phyloP scores from a whole-genome alignment of 768 basidiomycete species.

The Rhizopogon vesiculosus region DNA sequence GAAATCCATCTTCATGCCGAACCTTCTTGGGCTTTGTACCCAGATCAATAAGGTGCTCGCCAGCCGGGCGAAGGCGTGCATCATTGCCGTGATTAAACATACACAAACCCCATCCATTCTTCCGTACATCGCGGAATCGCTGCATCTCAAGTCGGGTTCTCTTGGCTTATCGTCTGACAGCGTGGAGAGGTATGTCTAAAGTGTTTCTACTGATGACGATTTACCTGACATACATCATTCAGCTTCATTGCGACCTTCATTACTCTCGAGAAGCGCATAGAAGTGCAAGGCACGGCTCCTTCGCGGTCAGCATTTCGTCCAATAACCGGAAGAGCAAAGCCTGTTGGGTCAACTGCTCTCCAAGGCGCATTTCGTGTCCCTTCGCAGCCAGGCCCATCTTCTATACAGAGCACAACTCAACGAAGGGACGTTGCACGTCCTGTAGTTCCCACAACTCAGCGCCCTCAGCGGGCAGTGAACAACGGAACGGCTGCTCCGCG shows the following conservation, averaged over 20 bases:
- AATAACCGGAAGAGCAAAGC: too few relatives aligned
- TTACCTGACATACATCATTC: too few relatives aligned
- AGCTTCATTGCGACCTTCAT: too few relatives aligned
- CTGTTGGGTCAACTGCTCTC: neutral
- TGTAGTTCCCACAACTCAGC: conserved; percentile 1
- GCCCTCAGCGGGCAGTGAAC: neutral
- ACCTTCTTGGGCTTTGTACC: conserved; percentile 62
- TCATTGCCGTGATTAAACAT: conserved; percentile 56
- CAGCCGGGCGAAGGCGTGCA: conserved; percentile 32
- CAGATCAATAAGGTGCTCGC: conserved; percentile 78
- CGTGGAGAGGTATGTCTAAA: too few relatives aligned
- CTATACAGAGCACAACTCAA: neutral
- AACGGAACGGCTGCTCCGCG: too few relatives aligned
- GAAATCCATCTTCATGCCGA: conserved; percentile 61
- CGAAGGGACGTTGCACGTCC: neutral
- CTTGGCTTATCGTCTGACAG: too few relatives aligned
- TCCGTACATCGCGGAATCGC: conserved; percentile 52
- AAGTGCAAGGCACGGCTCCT: too few relatives aligned
- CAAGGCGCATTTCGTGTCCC: neutral
- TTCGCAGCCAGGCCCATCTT: neutral
- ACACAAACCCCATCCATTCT: conserved; percentile 39
- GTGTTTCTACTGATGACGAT: too few relatives aligned
- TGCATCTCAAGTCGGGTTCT: conserved; percentile 57
- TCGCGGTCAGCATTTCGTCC: too few relatives aligned
- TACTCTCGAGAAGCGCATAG: too few relatives aligned